These are phyloP conservation scores for Lipomyces orientalis DNA, from an alignment of 805 yeast species.

Conservation along the genomic window DNA sequence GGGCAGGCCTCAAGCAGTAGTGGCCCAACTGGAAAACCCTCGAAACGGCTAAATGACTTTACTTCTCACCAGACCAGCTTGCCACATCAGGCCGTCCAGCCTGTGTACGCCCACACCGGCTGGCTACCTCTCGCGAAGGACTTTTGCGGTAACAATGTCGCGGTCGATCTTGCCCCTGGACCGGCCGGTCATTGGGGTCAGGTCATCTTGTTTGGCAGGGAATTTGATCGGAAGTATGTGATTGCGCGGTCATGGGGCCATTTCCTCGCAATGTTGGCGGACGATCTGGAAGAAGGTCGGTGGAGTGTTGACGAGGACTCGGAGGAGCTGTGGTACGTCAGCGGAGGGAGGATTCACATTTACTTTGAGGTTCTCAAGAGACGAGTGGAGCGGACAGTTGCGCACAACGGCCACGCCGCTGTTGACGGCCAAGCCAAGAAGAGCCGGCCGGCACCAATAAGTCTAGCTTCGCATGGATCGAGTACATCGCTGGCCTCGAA, in stretches of 20 bases:
- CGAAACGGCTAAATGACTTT: constrained; percentile 12
- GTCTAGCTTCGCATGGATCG: constrained; percentile 12
- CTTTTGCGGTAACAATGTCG: constrained; percentile 88
- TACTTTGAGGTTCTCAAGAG: constrained; percentile 63
- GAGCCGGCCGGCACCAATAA: constrained; percentile 18
- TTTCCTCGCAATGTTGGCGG: constrained; percentile 79
- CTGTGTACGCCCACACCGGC: constrained; percentile 81
- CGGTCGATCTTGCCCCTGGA: constrained; percentile 85
- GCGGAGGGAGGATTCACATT: constrained; percentile 75
- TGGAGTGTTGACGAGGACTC: constrained; percentile 70
- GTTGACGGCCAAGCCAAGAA: not conserved
- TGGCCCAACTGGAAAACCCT: constrained; percentile 21
- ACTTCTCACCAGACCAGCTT: constrained; percentile 59
- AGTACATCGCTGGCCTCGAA: constrained; percentile 6
- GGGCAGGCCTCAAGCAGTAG: constrained; percentile 16
- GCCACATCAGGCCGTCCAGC: constrained; percentile 77
- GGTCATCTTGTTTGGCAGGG: constrained; percentile 90
- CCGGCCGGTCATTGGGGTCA: constrained; percentile 84
- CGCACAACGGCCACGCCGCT: constrained; percentile 4
- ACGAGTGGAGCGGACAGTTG: constrained; percentile 46
- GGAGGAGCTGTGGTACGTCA: constrained; percentile 56
- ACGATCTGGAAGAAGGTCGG: constrained; percentile 84
- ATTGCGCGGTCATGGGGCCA: constrained; percentile 90
- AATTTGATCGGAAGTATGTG: constrained; percentile 86
- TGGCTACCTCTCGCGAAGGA: constrained; percentile 95